phyloP scores from a whole-genome alignment of 2,329 filamentous ascomycete species.

The Arthrinium puccinioides region DNA sequence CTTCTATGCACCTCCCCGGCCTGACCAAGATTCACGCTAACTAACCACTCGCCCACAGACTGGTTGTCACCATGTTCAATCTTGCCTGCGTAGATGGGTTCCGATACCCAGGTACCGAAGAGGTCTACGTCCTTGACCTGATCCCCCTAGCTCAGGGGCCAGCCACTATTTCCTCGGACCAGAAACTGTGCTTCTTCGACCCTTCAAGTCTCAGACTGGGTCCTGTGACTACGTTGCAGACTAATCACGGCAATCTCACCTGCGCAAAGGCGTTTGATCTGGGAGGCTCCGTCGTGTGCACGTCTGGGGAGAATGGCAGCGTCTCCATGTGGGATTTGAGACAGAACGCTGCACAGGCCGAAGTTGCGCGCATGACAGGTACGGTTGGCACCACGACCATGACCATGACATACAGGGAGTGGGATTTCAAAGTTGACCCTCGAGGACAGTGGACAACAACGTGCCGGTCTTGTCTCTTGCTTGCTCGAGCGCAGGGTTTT shows the following conservation, averaged over 20 bases:
- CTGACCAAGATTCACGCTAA: too few species aligned
- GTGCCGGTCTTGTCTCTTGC: conserved; percentile 59
- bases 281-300: conserved; percentile 50
- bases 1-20: too few species aligned
- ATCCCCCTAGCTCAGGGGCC: conserved; percentile 43
- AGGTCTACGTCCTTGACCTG: conserved; percentile 53
- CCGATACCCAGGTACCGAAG: conserved; percentile 27
- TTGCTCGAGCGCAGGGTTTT: conserved; percentile 46
- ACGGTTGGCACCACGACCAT: conserved; percentile 27
- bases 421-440: too few species aligned
- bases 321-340: conserved; percentile 62
- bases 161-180: conserved; percentile 62
- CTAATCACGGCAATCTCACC: conserved; percentile 56
- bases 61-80: conserved; percentile 28
- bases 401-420: too few species aligned
- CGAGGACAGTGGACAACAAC: conserved; percentile 28
- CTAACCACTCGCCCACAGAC: too few species aligned
- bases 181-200: conserved; percentile 60
- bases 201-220: conserved; percentile 46
- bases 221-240: conserved; percentile 38
- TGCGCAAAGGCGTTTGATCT: conserved; percentile 50
- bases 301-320: conserved; percentile 64
- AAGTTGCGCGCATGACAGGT: conserved; percentile 39
- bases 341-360: conserved; percentile 27
- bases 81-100: conserved; percentile 31